These are phyloP conservation scores for Fusarium sp. DNA, from an alignment of 2,329 filamentous ascomycete species.

Conservation along the genomic window DNA sequence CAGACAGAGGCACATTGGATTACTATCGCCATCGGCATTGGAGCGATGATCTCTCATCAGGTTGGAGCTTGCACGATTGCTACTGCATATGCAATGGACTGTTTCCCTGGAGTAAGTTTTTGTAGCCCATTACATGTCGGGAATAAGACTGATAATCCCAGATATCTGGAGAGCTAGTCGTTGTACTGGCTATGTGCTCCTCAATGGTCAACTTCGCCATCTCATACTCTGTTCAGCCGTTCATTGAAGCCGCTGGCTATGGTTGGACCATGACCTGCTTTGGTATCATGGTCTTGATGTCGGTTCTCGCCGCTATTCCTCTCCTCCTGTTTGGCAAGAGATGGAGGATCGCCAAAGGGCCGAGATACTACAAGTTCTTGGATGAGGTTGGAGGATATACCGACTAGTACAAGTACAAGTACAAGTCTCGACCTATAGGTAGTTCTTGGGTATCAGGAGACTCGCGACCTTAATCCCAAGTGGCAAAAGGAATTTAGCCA, in stretches of 20 bases:
- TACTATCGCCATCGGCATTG: background rate
- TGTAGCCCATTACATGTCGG: rapidly evolving
- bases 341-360: background rate
- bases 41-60: background rate
- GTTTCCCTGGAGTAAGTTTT: background rate
- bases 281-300: background rate
- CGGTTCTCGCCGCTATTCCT: background rate
- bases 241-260: background rate
- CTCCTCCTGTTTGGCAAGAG: background rate
- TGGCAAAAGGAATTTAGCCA: no score
- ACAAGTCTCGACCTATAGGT: background rate
- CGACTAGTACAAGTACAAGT: background rate
- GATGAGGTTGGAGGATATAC: background rate
- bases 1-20: background rate
- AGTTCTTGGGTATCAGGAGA: no score
- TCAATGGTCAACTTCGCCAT: background rate
- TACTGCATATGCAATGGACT: background rate
- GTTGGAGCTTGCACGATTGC: background rate
- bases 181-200: background rate
- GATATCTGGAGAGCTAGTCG: background rate
- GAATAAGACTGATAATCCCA: rapidly evolving
- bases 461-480: background rate
- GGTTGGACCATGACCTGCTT: background rate
- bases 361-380: background rate
- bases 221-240: background rate